Conservation (phyloP, 2,329 filamentous ascomycete genomes). For the Arthrobotrys sinensis region DNA sequence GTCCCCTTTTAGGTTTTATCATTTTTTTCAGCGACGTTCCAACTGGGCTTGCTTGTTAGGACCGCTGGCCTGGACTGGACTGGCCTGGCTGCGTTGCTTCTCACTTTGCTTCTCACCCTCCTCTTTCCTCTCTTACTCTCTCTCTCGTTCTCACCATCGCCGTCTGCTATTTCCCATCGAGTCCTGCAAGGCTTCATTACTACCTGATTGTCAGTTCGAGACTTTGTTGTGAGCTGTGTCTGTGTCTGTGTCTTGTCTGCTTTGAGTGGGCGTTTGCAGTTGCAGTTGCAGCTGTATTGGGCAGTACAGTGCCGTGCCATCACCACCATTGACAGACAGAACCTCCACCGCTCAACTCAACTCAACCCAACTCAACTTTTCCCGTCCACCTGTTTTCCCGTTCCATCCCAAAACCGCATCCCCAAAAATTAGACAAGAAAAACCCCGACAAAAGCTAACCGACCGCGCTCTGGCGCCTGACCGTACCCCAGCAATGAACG, state of each 20-base stretch:
- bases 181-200: neutral
- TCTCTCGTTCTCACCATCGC: neutral
- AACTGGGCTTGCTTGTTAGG: neutral
- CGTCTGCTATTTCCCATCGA: neutral
- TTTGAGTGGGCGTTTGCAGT: too few species aligned
- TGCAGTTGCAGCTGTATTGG: too few species aligned
- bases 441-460: constrained; percentile 8
- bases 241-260: too few species aligned
- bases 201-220: neutral
- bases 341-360: neutral
- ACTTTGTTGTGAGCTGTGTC: too few species aligned
- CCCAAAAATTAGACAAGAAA: neutral
- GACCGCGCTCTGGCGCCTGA: constrained; percentile 33
- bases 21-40: constrained; percentile 1
- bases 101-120: constrained; percentile 13
- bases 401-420: constrained; percentile 18
- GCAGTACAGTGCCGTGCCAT: too few species aligned
- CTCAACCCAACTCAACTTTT: neutral
- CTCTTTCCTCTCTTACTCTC: neutral
- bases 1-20: constrained; percentile 27
- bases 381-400: constrained; percentile 1
- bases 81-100: neutral
- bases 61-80: too few species aligned
- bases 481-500: constrained; percentile 51
- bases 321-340: neutral